Evolutionary conservation across 2,329 filamentous ascomycete species (phyloP), one percentile per base, ranked within the genome.

Genomic region (Biscogniauxia marginata): DNA sequence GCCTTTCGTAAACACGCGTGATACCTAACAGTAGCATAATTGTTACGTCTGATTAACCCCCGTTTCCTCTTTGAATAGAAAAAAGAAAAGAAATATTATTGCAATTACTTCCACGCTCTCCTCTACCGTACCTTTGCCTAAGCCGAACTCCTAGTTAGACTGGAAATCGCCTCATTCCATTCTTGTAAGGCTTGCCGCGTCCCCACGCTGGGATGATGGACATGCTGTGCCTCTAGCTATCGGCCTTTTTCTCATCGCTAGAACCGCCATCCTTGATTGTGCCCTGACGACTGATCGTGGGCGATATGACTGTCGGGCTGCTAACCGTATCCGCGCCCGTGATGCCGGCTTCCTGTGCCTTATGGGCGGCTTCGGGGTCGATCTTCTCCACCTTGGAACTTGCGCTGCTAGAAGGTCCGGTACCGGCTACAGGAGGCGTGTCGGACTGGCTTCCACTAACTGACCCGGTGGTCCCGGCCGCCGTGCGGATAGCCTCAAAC

Each of bases 401-500:
- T 7, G 57, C 56, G 18, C 62, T 60, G 52, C 55, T 53, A 24
- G 64, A 25, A 50, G 65, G 57, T 45, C 57, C 49, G 47, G 63
- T 57, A 45, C 57, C 54, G 51, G 62, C 59, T 46, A 66, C 61
- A 16, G 63, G 63, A 16, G 74, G 73, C 21, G 75, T 75, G 8
- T 64, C 59, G 3, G 75, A 71, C 11, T 64, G 65, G 47, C 67
- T 66, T 46, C 71, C 69, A 34, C 70, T 74, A 16, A 70, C 70
- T 7, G 75, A 68, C 0, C 74, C 76, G 0, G 75, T 75, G 5
- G 79, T 74, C 50, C 85, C 86, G 23, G 84, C 84, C 7, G 84
- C 81, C 55, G 78, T 74, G 47, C 79, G 76, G 67, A 97, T 88
- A 62, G 91, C 78, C 30, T 88, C 83, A 74, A 86, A 92, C 93